These are phyloP conservation scores for Botrytis elliptica DNA, from an alignment of 2,329 filamentous ascomycete genomes.

Conservation along the genomic window DNA sequence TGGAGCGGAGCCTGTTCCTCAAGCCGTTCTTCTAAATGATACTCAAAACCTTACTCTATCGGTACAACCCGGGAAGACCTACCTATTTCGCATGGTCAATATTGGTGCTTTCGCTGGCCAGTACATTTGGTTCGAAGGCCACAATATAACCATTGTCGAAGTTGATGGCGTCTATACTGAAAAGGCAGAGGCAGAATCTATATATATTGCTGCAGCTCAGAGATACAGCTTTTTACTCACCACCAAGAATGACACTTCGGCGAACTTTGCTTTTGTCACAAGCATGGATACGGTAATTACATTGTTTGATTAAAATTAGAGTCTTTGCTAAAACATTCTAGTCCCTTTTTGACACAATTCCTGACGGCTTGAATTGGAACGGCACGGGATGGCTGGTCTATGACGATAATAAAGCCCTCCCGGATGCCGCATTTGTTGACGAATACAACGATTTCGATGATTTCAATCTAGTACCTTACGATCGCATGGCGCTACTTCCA, in stretches of 20 bases:
- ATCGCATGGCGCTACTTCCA: conserved; percentile 59
- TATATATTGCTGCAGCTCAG: conserved; percentile 69
- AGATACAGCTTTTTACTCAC: conserved; percentile 63
- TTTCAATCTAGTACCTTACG: conserved; percentile 65
- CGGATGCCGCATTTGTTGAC: conserved; percentile 55
- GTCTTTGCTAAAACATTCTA: conserved; percentile 32
- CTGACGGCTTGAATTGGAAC: conserved; percentile 66
- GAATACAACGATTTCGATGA: conserved; percentile 72
- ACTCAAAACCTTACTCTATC: conserved; percentile 57
- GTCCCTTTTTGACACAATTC: conserved; percentile 64
- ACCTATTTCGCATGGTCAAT: conserved; percentile 70
- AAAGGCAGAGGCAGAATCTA: conserved; percentile 55
- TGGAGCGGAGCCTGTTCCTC: conserved; percentile 61
- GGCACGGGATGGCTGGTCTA: conserved; percentile 65
- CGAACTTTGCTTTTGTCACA: conserved; percentile 66
- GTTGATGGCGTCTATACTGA: conserved; percentile 69
- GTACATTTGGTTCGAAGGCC: conserved; percentile 65
- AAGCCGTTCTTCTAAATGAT: conserved; percentile 71
- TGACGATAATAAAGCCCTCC: conserved; percentile 47
- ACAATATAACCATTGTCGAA: conserved; percentile 68
- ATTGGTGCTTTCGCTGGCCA: conserved; percentile 69
- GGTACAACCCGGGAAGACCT: conserved; percentile 67
- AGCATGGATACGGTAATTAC: conserved; percentile 60
- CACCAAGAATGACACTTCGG: conserved; percentile 57
- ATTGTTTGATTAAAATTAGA: not conserved